Evolutionary conservation across 306 rosid species (phyloP).

Genomic region (Prunus salicina): DNA sequence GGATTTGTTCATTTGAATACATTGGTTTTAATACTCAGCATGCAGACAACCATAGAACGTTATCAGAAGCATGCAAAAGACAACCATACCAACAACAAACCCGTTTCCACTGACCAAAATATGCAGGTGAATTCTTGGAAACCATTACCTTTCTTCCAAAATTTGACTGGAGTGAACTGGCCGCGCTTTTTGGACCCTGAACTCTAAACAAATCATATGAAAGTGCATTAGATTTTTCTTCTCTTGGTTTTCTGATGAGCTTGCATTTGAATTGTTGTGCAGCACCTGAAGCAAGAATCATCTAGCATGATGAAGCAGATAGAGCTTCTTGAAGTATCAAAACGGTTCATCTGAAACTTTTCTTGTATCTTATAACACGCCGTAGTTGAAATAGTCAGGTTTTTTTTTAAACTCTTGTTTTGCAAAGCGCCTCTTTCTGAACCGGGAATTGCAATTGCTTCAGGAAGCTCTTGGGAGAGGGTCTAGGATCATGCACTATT

Average conservation of each 20-base stretch:
- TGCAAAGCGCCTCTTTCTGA: not conserved
- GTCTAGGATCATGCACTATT: conserved; percentile 53
- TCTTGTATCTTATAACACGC: not conserved
- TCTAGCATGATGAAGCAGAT: conserved; percentile 60
- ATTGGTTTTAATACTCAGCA: conserved; percentile 33
- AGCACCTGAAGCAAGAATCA: conserved; percentile 69
- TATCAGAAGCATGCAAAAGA: conserved; percentile 49
- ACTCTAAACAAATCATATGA: no score
- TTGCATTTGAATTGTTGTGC: conserved; percentile 15
- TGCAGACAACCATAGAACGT: conserved; percentile 57
- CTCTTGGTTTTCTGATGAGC: not conserved
- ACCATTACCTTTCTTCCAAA: no score
- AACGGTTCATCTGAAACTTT: conserved; percentile 46
- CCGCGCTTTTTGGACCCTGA: no score
- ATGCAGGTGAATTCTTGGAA: conserved; percentile 41
- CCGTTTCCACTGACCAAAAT: conserved; percentile 37
- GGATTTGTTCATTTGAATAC: no score
- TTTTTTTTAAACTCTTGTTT: not conserved
- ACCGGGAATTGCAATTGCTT: conserved; percentile 13
- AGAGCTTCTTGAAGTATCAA: conserved; percentile 66
- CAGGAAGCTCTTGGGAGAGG: conserved; percentile 74
- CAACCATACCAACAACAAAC: conserved; percentile 24
- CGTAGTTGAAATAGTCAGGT: not conserved
- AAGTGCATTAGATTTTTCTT: not conserved
- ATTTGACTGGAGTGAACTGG: no score